Evolutionary conservation across 2,329 filamentous ascomycete species (phyloP).

Genomic region (Aspergillus vadensis): DNA sequence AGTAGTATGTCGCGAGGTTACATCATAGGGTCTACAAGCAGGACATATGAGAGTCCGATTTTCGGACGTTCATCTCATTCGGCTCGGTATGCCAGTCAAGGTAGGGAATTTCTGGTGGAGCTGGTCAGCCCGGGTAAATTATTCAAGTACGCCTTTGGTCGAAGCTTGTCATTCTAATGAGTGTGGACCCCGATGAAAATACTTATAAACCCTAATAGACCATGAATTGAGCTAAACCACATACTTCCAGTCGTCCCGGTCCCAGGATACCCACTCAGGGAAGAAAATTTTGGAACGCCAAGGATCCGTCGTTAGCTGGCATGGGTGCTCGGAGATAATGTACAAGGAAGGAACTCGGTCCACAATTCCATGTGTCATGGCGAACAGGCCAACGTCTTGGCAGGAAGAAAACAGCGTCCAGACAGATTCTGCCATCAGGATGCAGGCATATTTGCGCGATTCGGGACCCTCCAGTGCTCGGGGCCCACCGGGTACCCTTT

Average conservation of each 20-base stretch:
- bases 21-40: neutral
- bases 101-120: neutral
- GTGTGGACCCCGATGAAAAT: neutral
- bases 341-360: neutral
- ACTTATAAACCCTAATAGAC: no score
- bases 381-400: neutral
- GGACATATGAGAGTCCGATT: neutral
- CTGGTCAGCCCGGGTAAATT: neutral
- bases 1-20: neutral
- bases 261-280: neutral
- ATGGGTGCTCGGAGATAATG: neutral
- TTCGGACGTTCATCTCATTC: neutral
- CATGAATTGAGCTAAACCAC: neutral
- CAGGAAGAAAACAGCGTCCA: neutral
- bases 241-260: neutral
- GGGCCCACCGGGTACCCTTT: conserved; percentile 2
- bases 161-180: neutral
- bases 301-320: neutral
- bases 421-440: neutral
- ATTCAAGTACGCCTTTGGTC: neutral
- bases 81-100: neutral
- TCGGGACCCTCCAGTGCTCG: neutral
- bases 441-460: neutral
- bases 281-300: neutral
- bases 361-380: neutral